Percentiles rank a stretch among this genome's conserved stretches.
phyloP scores from a whole-genome alignment of 345 rosid species.

The Gossypium herbaceum region DNA sequence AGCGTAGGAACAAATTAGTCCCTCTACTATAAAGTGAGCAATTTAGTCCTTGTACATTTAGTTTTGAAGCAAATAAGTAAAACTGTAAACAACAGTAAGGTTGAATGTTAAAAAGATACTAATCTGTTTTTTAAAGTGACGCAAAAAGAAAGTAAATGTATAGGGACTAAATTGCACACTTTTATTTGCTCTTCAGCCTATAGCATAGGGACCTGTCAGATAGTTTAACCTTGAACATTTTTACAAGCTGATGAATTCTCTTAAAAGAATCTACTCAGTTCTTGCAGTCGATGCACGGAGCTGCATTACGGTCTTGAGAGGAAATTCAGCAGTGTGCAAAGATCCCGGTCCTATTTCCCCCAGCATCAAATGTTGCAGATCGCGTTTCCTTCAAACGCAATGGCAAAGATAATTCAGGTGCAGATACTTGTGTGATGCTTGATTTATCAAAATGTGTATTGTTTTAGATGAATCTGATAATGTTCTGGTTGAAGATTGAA shows the following conservation, averaged over 20 bases:
- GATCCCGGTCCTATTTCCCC: background rate
- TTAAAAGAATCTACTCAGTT: constrained; percentile 4
- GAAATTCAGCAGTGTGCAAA: background rate
- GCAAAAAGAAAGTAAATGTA: background rate
- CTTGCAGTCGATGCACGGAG: constrained; percentile 19
- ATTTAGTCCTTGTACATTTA: background rate
- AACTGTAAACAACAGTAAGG: background rate
- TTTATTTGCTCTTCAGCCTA: background rate
- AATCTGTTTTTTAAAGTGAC: background rate
- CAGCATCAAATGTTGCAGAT: background rate
- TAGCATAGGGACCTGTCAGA: background rate
- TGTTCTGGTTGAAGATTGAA: constrained; percentile 12
- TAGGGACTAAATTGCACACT: background rate
- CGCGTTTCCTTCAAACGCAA: background rate
- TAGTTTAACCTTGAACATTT: background rate
- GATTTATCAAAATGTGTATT: background rate
- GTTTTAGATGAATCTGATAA: constrained; percentile 10
- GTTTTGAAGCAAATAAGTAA: background rate
- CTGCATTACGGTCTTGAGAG: background rate
- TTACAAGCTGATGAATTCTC: background rate
- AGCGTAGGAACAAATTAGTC: background rate
- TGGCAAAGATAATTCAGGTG: background rate
- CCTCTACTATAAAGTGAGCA: background rate
- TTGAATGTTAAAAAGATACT: background rate
- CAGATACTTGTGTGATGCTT: background rate